Conservation (phyloP, 208 protist species). For the Leishmania lainsoni region DNA sequence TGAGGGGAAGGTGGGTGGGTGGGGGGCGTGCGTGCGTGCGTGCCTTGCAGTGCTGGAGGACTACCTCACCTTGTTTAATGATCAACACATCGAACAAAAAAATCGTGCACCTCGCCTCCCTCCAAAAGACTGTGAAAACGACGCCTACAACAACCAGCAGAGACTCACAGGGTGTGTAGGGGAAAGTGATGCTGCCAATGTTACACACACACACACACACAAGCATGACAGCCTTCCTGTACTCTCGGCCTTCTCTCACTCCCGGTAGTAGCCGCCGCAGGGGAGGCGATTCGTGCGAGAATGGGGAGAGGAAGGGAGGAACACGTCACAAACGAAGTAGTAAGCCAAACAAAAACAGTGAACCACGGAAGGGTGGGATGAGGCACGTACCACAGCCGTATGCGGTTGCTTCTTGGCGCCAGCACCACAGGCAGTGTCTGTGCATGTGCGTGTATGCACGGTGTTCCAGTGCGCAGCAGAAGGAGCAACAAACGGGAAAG, state of each 20-base stretch:
- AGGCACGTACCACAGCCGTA: background rate
- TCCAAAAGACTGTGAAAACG: background rate
- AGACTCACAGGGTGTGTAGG: too few species aligned
- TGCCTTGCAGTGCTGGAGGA: background rate
- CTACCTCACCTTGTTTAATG: background rate
- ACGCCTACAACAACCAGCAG: too few species aligned
- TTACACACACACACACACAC: background rate
- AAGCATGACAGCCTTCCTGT: background rate
- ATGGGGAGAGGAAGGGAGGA: background rate
- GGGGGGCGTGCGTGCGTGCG: background rate
- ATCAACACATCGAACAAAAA: too few species aligned
- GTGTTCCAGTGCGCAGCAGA: background rate
- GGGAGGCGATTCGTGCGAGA: background rate
- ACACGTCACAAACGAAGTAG: background rate
- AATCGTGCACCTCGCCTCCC: too few species aligned
- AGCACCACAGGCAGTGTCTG: background rate
- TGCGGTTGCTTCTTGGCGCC: background rate
- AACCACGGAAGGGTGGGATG: background rate
- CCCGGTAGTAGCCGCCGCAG: background rate
- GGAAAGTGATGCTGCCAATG: background rate
- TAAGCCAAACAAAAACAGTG: background rate
- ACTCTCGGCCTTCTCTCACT: background rate
- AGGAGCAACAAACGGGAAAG: background rate
- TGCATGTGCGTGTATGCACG: background rate
- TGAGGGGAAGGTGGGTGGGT: too few species aligned